Conservation (phyloP, 2,329 filamentous ascomycete genomes). For the Didymella arachidicola region DNA sequence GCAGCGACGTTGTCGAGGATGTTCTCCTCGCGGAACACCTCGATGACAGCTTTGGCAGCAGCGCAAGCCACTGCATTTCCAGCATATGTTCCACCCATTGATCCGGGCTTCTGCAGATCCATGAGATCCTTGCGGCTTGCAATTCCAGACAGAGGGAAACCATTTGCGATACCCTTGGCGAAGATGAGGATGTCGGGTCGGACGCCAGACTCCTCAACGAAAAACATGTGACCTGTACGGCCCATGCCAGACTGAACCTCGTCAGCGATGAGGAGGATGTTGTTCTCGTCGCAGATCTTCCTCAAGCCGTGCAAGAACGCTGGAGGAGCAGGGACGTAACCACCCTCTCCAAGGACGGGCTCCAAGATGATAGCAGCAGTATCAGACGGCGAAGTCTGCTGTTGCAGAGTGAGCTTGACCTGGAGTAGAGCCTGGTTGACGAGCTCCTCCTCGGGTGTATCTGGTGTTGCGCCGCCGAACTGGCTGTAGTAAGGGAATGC, state of each 20-base stretch:
- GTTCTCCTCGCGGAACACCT: constrained; percentile 39
- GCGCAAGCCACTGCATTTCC: constrained; percentile 43
- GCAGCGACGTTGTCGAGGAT: constrained; percentile 40
- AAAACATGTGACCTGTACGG: constrained; percentile 56
- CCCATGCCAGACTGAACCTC: constrained; percentile 57
- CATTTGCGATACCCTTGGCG: constrained; percentile 45
- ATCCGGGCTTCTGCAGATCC: constrained; percentile 41
- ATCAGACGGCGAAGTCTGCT: constrained; percentile 39
- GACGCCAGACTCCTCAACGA: constrained; percentile 54
- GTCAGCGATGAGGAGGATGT: constrained; percentile 54
- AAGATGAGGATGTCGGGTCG: constrained; percentile 56
- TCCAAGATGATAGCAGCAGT: constrained; percentile 43
- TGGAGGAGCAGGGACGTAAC: constrained; percentile 41
- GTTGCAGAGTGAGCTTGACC: constrained; percentile 36
- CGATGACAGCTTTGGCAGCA: constrained; percentile 37
- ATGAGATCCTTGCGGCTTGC: constrained; percentile 38
- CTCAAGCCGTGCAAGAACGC: constrained; percentile 47
- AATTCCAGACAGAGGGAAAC: constrained; percentile 41
- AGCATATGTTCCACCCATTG: constrained; percentile 43
- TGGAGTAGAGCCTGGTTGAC: constrained; percentile 37
- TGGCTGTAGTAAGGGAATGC: constrained; percentile 45
- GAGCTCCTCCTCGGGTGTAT: constrained; percentile 38
- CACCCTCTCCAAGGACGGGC: constrained; percentile 40
- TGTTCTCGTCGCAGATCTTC: constrained; percentile 55
- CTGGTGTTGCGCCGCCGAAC: constrained; percentile 31